Conservation (phyloP, 805 yeast species). For the Candida easanensis region DNA sequence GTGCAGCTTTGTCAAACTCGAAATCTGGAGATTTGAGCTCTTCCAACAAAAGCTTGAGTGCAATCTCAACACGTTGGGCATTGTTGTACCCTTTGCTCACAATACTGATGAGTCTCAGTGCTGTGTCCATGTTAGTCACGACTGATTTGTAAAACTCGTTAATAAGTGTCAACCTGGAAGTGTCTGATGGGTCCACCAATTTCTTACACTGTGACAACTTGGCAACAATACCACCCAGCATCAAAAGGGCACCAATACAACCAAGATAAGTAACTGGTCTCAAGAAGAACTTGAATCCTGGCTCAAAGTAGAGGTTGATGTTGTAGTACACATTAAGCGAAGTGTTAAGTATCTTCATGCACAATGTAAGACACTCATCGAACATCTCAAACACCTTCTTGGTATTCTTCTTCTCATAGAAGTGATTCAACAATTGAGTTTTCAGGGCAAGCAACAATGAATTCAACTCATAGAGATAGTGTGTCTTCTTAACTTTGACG, state of each 20-base stretch:
- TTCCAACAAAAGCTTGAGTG: conserved; percentile 13
- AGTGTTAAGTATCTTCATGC: conserved; percentile 33
- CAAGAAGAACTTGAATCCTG: conserved; percentile 38
- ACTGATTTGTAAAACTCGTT: conserved; percentile 12
- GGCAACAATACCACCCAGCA: conserved; percentile 8
- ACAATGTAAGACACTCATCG: conserved; percentile 29
- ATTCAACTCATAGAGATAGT: conserved; percentile 27
- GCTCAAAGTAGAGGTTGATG: conserved; percentile 33
- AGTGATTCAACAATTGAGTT: conserved; percentile 38
- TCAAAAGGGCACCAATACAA: conserved; percentile 13
- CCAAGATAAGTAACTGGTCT: conserved; percentile 34
- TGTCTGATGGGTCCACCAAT: conserved; percentile 7
- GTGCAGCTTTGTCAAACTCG: conserved; percentile 18
- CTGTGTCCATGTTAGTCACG: conserved; percentile 9
- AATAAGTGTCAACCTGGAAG: conserved; percentile 9
- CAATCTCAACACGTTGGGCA: conserved; percentile 19
- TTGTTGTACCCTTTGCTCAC: conserved; percentile 17
- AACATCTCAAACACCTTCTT: conserved; percentile 35
- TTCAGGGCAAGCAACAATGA: conserved; percentile 33
- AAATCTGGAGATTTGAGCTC: conserved; percentile 19
- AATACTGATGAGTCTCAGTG: conserved; percentile 17
- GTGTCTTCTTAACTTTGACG: conserved; percentile 24
- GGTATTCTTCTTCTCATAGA: conserved; percentile 31
- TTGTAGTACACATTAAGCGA: conserved; percentile 32
- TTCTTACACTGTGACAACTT: conserved; percentile 22